Base-by-base conservation (phyloP, 345 rosid species). In the Populus pruinosa region DNA sequence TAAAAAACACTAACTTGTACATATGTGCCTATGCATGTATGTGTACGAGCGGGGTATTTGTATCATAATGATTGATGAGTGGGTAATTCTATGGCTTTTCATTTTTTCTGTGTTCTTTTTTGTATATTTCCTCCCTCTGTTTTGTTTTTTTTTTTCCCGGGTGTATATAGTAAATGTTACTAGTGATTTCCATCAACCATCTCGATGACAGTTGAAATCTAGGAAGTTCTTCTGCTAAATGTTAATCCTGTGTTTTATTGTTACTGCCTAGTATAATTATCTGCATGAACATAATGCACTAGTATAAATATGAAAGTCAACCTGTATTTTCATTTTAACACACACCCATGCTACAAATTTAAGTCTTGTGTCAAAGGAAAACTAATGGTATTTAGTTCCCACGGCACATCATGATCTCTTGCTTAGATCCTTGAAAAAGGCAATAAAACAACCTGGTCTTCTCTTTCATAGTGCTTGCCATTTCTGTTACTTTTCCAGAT, bases 31-130 rank as follows among this genome's bases (percentile, higher is more conserved):
- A 38, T 53, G 7, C 20, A 25, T 67, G 27, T 38, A 50, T 49
- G 39, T 41, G 55, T 47, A 92, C 63, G 97, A 92, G 33, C 97
- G 97, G 29, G 99, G 98, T 38, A 96, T 96, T 71, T 96, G 98
- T 85, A 91, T 96, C 72, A 91, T 93, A 81, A 96, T 96, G 99
- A 82, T 96, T 80, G 96, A 96, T 88, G 99, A 93, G 79, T 93
- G 87, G 94, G 99, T 96, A 77, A 35, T 67, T 76, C 49, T 73
- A 23, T 66, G 38, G 55, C 13, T n/a, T 33, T 8, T 14, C 27
- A 23, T 55, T 13, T 44, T 36, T 25, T 5, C 36, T 80, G 10
- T 44, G 4, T 69, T 62, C 20, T 39, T 67, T 50, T 6, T 25
- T 36, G 66, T 14, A 29, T 29, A 29, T 29, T 29, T 29, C 31